Percentiles rank a stretch among this genome's conserved stretches.
phyloP scores from a whole-genome alignment of 2,329 filamentous ascomycete genomes.

The Penicillium griseofulvum region DNA sequence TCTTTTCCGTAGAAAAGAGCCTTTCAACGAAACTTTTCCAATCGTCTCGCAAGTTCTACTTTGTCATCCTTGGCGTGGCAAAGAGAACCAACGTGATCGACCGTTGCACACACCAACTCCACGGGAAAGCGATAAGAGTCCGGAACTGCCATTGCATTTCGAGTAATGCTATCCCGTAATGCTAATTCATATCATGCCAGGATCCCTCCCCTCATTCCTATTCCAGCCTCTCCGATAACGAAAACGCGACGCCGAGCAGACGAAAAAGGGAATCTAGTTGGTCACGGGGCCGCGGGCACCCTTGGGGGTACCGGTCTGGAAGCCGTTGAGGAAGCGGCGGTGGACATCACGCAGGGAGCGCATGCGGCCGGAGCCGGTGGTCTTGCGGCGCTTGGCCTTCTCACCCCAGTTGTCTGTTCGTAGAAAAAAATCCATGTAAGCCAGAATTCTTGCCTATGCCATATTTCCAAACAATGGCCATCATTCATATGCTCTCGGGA shows the following conservation, averaged over 20 bases:
- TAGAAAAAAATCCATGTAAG: conserved; percentile 28
- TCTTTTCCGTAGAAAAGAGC: conserved; percentile 22
- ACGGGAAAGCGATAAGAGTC: conserved; percentile 35
- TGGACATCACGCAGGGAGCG: conserved; percentile 89
- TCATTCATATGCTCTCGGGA: conserved; percentile 12
- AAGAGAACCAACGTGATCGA: conserved; percentile 33
- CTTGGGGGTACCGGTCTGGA: conserved; percentile 87
- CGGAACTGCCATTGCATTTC: conserved; percentile 34
- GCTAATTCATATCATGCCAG: conserved; percentile 40
- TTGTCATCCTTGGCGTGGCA: conserved; percentile 21
- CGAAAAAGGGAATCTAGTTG: conserved; percentile 38
- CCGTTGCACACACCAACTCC: conserved; percentile 36
- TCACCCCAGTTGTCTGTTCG: conserved; percentile 94
- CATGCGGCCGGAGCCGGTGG: conserved; percentile 94
- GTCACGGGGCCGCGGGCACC: conserved; percentile 66
- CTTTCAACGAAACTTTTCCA: conserved; percentile 29
- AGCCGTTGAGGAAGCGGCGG: conserved; percentile 95
- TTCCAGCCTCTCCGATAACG: conserved; percentile 39
- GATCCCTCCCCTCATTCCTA: conserved; percentile 29
- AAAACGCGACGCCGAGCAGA: conserved; percentile 37
- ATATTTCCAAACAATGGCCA: conserved; percentile 2
- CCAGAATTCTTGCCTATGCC: conserved; percentile 16
- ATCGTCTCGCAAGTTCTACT: conserved; percentile 22
- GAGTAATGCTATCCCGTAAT: conserved; percentile 34
- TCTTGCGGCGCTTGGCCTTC: conserved; percentile 99